Evolutionary conservation across 75 land plant species (phyloP), one percentile per base, ranked within the genome.

Genomic region (Picea sitchensis): DNA sequence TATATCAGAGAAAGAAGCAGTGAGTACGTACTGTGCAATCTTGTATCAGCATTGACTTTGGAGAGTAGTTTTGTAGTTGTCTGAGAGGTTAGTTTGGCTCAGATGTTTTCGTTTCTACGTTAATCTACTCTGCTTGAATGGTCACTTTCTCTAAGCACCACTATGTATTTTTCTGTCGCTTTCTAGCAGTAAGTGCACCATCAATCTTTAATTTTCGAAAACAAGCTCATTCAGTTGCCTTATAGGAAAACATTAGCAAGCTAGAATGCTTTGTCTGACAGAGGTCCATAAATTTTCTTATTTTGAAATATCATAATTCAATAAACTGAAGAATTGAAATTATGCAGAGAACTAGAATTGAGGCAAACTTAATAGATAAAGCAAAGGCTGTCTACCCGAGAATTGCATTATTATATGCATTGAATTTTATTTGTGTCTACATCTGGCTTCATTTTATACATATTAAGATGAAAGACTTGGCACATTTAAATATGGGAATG

Each of bases 341-440:
- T 32, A 67, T 67, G 36, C 38, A 15, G 41, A 67, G 44, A 67
- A 26, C 31, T 34, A 7, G 71, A 67, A 34, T 32, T 67, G 44
- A 67, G 36, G 71, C 67, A 67, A 67, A 36, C 44, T 41, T 67
- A 67, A 67, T 36, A 67, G 17, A 14, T 67, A 17, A 32, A 67
- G 15, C 7, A 34, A 30, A 31, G 6, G 6, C 5, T 3, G 15
- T 32, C 65, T 17, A 32, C 32, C 8, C 30, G 23, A 64, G 32
- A 26, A 26, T 26, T 26, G 62, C 65, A 30, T 64, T 9, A 64
- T 64, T 12, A 23, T 64, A 12, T 26, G 26, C 26, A 26, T 26
- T 26, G 26, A 26, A 26, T 26, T 26, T 26, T 26, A 26, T 26
- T 26, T 26, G 26, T 32, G 1, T 9, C 30, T 65, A 32, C 9